Evolutionary conservation across 108 stramenopile species (phyloP), one percentile per base, ranked within the genome.

Genomic region (Pseudonitzschia multiseries): DNA sequence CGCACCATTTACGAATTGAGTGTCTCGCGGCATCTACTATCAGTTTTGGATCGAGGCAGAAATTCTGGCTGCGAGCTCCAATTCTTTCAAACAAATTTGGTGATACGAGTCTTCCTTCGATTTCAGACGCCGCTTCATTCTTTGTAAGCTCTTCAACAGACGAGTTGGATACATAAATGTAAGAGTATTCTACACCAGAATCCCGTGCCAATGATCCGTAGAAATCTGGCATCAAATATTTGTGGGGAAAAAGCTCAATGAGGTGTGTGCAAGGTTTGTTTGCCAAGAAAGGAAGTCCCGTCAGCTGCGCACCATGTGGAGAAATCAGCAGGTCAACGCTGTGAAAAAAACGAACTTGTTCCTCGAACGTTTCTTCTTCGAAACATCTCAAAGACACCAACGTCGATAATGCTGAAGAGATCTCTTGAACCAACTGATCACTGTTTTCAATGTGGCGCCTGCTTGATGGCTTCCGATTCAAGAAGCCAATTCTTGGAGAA

Each of bases 241-340:
- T 33, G 8, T 65, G 0, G 57, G 83, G 83, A 50, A 84, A 84
- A 2, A 84, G 1, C 67, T 80, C 79, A 20, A 77, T 65, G 13
- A 84, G 27, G 3, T 74, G 69, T 15, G 59, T 48, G 62, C 79
- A 84, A 6, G 13, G 56, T 43, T 48, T 61, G 31, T 57, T 50
- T n/a, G 74, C 78, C 73, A 80, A 21, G 48, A 84, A 80, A 18
- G 83, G 72, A 8, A 84, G 15, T 2, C 83, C 79, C 6, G 76
- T 77, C 36, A 84, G 48, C 36, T 84, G 79, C n/a, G 83, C 83
- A 5, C 83, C 83, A 65, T 84, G 83, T 18, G 79, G 73, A 54
- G 65, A 60, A 27, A 84, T 27, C 70, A 84, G 63, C 46, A 84
- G 73, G 73, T 84, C 76, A 4, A 52, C 57, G 12, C 22, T 26